Evolutionary conservation across 2,329 filamentous ascomycete species (phyloP).

Genomic region (Venturia oleaginea): DNA sequence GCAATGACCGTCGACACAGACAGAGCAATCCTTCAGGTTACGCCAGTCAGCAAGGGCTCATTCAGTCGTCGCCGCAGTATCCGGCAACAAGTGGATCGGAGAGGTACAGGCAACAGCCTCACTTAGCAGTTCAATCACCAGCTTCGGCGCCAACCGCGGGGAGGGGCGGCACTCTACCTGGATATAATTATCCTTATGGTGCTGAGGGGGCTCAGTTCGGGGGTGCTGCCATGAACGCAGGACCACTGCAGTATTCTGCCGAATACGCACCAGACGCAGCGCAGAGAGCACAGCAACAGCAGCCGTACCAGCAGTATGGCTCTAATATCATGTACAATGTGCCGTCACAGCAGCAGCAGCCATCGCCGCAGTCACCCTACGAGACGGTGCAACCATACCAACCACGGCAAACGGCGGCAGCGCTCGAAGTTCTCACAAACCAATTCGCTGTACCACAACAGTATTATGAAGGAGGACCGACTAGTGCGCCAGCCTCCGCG

Average conservation of each 20-base stretch:
- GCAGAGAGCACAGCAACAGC: slow-evolving; percentile 39
- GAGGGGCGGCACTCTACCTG: slow-evolving; percentile 30
- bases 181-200: slow-evolving; percentile 46
- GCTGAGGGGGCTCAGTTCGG: slow-evolving; percentile 45
- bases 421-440: slow-evolving; percentile 65
- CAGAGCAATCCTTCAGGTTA: slow-evolving; percentile 64
- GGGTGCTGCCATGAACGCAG: slow-evolving; percentile 43
- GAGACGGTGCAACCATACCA: slow-evolving; percentile 65
- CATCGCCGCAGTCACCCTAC: slow-evolving; percentile 53
- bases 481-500: slow-evolving; percentile 50
- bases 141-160: slow-evolving; percentile 32
- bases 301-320: slow-evolving; percentile 43
- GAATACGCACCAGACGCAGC: slow-evolving; percentile 49
- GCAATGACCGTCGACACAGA: slow-evolving; percentile 62
- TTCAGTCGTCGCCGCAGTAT: slow-evolving; percentile 33
- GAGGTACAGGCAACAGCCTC: slow-evolving; percentile 33
- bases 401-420: slow-evolving; percentile 62
- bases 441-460: slow-evolving; percentile 61
- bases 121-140: slow-evolving; percentile 33
- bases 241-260: slow-evolving; percentile 52
- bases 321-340: slow-evolving; percentile 74
- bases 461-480: slow-evolving; percentile 61
- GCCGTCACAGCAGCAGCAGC: slow-evolving; percentile 42
- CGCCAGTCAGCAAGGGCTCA: slow-evolving; percentile 43
- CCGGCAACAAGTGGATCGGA: slow-evolving; percentile 37